Base-by-base conservation (phyloP, 345 rosid genomes). In the Salix udensis region DNA sequence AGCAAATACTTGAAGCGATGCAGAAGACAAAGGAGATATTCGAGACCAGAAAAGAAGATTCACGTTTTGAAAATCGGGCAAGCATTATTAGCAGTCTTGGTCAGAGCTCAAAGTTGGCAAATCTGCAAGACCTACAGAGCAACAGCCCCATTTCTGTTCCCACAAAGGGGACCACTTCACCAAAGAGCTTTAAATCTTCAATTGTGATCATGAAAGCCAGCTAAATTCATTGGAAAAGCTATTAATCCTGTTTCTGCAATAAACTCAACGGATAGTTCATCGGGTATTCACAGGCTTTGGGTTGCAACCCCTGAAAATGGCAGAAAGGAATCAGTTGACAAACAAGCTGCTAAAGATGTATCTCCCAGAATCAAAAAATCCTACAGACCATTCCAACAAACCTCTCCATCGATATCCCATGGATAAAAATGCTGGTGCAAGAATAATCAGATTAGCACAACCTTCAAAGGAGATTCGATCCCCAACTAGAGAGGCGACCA, bases 1-100 rank as follows among this genome's bases (percentile, higher is more conserved):
- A 91, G 81, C 98, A 91, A 79, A 90, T 89, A 81, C 94, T 91
- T 65, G 94, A 87, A 84, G 96, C 93, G 67, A 93, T 88, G 94
- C 92, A 92, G 80, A 91, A 88, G 84, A 83, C 86, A 2, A 86
- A 89, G 66, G 86, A 84, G 58, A 71, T 78, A 68, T 72, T 81
- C 37, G 86, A 85, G 23, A 78, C 80, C 77, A 84, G 83, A 62
- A 81, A 90, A 68, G 89, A 78, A 61, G 78, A 50, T 78, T 48
- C 81, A 70, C 81, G 77, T 44, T 76, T 80, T 65, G 74, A 18
- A 44, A 76, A 76, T 69, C 84, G 42, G 74, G 72, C 81, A 75
- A 71, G 74, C 73, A 79, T 44, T 7, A 53, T 18, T 65, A 65
- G 77, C 76, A 81, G 50, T 66, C 60, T 81, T 74, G 78, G 77